A percentile compares a stretch with the other conserved stretches of the same genome.
Evolutionary conservation across 2,329 filamentous ascomycete species (phyloP).

Genomic region (Cordyceps pruinosa): DNA sequence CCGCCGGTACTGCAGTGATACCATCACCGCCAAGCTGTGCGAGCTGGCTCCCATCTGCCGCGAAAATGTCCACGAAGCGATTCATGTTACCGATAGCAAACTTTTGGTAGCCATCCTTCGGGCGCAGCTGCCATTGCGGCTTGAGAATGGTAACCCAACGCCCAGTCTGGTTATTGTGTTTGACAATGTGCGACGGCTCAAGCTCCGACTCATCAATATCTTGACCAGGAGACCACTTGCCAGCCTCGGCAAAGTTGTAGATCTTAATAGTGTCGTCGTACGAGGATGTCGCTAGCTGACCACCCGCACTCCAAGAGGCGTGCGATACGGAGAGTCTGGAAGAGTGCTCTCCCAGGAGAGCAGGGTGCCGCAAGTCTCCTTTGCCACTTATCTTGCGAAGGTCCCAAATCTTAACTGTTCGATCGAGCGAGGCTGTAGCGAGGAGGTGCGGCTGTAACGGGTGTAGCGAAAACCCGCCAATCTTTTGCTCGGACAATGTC

Average conservation of each 20-base stretch:
- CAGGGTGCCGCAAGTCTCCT: slow-evolving; percentile 53
- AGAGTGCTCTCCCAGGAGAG: slow-evolving; percentile 71
- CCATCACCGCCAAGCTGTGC: slow-evolving; percentile 82
- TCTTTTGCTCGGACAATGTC: slow-evolving; percentile 82
- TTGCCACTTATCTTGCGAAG: slow-evolving; percentile 67
- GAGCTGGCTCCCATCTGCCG: slow-evolving; percentile 73
- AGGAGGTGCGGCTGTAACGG: slow-evolving; percentile 74
- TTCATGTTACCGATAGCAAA: slow-evolving; percentile 98
- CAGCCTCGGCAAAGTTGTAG: slow-evolving; percentile 64
- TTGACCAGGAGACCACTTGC: slow-evolving; percentile 51
- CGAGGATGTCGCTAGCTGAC: slow-evolving; percentile 82
- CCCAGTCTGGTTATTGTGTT: slow-evolving; percentile 93
- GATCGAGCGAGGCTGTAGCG: slow-evolving; percentile 83
- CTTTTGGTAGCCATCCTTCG: slow-evolving; percentile 72
- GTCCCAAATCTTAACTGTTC: slow-evolving; percentile 90
- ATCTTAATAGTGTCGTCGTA: slow-evolving; percentile 97
- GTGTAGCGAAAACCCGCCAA: slow-evolving; percentile 84
- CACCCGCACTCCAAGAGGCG: slow-evolving; percentile 79
- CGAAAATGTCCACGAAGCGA: slow-evolving; percentile 88
- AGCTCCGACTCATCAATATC: slow-evolving; percentile 56
- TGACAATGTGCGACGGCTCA: slow-evolving; percentile 60
- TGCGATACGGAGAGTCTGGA: slow-evolving; percentile 84
- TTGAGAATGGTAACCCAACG: slow-evolving; percentile 81
- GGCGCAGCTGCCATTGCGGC: slow-evolving; percentile 81
- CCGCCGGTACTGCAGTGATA: slow-evolving; percentile 90